Base-by-base conservation (phyloP, 2,329 filamentous ascomycete species). In the Calonectria pseudoreteaudii region DNA sequence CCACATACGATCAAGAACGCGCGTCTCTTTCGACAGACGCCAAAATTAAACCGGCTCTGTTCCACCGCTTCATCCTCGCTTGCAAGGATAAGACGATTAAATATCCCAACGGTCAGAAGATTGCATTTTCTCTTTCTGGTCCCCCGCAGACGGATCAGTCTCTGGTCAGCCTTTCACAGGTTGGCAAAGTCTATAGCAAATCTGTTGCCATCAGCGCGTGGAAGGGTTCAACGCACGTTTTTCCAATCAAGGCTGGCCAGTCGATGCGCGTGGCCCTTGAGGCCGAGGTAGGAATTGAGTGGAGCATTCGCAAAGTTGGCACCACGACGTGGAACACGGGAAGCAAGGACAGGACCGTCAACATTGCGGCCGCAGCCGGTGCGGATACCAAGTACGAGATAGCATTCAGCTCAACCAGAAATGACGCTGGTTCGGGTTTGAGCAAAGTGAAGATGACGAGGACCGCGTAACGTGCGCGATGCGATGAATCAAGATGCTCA, bases 61-160 rank as follows among this genome's bases (percentile, higher is more conserved):
- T 67, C 36, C 73, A 73, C 20, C 71, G 67, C 30, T 75, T 75
- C 56, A 73, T 75, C 44, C 62, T 75, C 20, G 73, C 71, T 8
- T 75, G 73, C 71, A 75, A 73, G 49, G 71, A 75, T 53, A 64
- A 68, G 47, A 68, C 70, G 16, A 74, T 74, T 56, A 74, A 66
- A 38, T 75, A 73, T 38, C 73, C 70, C 26, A 73, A 70, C 66
- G 73, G 67, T 30, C 73, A 73, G 11, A 75, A 68, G 73, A 73
- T 75, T 20, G 44, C 36, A 11, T 56, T 44, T 28, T 67, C 67
- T 2, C 31, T 72, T 2, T n/a, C 41, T 14, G 66, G 66, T 5
- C 73, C 73, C 8, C 70, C 71, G 3, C 49, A 60, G 31, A 70
- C 18, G 0, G 50, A n/a, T 13, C 38, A 75, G 13, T 4, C 38